These are phyloP conservation scores for Daldinia sp. DNA, from an alignment of 2,329 filamentous ascomycete species.

Conservation along the genomic window DNA sequence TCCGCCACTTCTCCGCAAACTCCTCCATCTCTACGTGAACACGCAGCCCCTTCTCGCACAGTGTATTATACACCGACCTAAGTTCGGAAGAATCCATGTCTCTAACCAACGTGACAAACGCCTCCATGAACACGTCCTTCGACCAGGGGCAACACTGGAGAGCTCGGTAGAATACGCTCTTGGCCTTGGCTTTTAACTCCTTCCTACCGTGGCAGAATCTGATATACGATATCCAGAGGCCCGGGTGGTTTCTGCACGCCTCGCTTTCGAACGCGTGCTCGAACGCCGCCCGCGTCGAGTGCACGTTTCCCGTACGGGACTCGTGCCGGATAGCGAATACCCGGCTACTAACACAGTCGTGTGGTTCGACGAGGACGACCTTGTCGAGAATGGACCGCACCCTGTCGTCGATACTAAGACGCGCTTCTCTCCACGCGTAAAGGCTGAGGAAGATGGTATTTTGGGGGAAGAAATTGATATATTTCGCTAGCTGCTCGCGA, in stretches of 20 bases:
- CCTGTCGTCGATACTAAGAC: constrained; percentile 80
- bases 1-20: constrained; percentile 56
- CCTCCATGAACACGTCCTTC: constrained; percentile 65
- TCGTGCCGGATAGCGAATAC: constrained; percentile 67
- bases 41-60: constrained; percentile 63
- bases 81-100: constrained; percentile 63
- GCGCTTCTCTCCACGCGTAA: constrained; percentile 78
- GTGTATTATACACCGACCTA: constrained; percentile 60
- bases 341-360: constrained; percentile 60
- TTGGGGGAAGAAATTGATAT: constrained; percentile 74
- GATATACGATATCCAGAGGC: constrained; percentile 65
- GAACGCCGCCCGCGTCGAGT: constrained; percentile 64
- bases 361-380: constrained; percentile 58
- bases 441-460: constrained; percentile 82
- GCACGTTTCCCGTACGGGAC: constrained; percentile 59
- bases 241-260: constrained; percentile 55
- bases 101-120: constrained; percentile 59
- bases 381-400: constrained; percentile 74
- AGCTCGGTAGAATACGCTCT: constrained; percentile 52
- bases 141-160: constrained; percentile 56
- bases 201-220: constrained; percentile 57
- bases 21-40: constrained; percentile 66
- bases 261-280: constrained; percentile 63
- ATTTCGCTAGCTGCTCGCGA: constrained; percentile 70
- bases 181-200: constrained; percentile 46